phyloP scores from a whole-genome alignment of 2,329 filamentous ascomycete species.

The Trichoderma sp. region DNA sequence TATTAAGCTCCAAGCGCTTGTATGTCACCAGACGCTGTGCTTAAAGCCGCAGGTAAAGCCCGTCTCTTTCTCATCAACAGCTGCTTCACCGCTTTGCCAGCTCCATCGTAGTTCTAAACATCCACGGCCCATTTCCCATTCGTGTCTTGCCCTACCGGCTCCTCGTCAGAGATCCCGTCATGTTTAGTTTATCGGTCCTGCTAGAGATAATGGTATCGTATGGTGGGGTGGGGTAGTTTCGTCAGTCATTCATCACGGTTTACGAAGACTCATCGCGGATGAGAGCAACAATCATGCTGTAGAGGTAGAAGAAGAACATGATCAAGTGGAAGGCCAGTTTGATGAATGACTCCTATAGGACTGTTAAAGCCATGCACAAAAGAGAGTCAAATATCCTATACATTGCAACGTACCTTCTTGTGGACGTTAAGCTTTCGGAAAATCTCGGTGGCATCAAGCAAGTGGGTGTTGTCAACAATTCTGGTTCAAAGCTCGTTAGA shows the following conservation, averaged over 20 bases:
- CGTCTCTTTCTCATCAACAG: conserved; percentile 32
- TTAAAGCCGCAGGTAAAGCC: conserved; percentile 36
- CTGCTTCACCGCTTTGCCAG: conserved; percentile 35
- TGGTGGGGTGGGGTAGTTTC: conserved; percentile 26
- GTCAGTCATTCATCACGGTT: conserved; percentile 34
- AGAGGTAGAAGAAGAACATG: conserved; percentile 99
- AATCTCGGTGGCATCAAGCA: conserved; percentile 97
- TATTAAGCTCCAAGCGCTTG: conserved; percentile 36
- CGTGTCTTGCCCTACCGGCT: conserved; percentile 8
- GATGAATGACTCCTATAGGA: conserved; percentile 86
- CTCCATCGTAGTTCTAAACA: conserved; percentile 29
- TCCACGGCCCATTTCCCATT: conserved; percentile 19
- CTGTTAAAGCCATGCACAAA: conserved; percentile 29
- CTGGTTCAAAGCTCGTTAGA: conserved; percentile 49
- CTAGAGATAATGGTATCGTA: conserved; percentile 25
- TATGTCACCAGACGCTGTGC: conserved; percentile 36
- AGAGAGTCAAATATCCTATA: neutral
- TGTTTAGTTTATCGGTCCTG: conserved; percentile 22
- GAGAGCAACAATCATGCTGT: conserved; percentile 96
- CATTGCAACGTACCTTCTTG: conserved; percentile 72
- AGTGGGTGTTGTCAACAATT: conserved; percentile 95
- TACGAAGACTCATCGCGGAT: conserved; percentile 93
- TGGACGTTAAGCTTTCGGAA: conserved; percentile 99
- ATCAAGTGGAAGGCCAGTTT: conserved; percentile 98
- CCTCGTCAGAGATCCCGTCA: conserved; percentile 20